A percentile compares a stretch with the other conserved stretches of the same genome.
Conservation (phyloP, 208 protist genomes). For the Trypanosoma scelopori region DNA sequence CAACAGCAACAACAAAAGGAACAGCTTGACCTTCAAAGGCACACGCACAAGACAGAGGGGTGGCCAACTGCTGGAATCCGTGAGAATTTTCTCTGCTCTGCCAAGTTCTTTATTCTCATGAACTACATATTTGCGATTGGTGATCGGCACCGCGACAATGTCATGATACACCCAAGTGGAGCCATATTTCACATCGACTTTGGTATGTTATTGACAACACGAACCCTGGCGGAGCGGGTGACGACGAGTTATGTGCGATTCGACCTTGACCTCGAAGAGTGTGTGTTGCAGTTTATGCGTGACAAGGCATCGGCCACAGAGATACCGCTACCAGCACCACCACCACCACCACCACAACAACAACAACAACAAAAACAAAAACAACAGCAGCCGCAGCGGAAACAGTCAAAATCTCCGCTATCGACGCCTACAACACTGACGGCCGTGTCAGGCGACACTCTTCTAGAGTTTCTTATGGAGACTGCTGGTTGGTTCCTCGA, state of each 20-base stretch:
- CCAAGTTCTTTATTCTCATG: slow-evolving; percentile 81
- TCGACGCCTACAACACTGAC: background rate
- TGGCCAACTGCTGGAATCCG: slow-evolving; percentile 3
- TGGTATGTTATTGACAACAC: slow-evolving; percentile 63
- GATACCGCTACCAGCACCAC: background rate
- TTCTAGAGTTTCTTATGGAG: slow-evolving; percentile 45
- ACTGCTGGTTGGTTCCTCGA: slow-evolving; percentile 72
- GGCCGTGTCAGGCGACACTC: slow-evolving; percentile 5
- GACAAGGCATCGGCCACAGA: background rate
- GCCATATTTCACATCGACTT: slow-evolving; percentile 87
- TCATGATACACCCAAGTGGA: slow-evolving; percentile 70
- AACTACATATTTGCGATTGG: slow-evolving; percentile 87
- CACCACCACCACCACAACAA: background rate
- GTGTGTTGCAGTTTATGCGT: slow-evolving; percentile 27
- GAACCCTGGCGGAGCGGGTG: slow-evolving; percentile 52
- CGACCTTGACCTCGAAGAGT: slow-evolving; percentile 34
- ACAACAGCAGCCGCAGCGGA: background rate
- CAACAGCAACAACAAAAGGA: slow-evolving; percentile 1
- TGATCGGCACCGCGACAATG: slow-evolving; percentile 81
- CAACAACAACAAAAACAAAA: background rate
- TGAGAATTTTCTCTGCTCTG: slow-evolving; percentile 63
- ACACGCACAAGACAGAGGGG: background rate
- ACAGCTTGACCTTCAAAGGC: background rate
- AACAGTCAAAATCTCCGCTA: background rate
- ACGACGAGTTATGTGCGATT: slow-evolving; percentile 30